Percentiles rank a stretch among this genome's conserved stretches.
Evolutionary conservation across 306 rosid species (phyloP).

Genomic region (Trifolium subterraneum): DNA sequence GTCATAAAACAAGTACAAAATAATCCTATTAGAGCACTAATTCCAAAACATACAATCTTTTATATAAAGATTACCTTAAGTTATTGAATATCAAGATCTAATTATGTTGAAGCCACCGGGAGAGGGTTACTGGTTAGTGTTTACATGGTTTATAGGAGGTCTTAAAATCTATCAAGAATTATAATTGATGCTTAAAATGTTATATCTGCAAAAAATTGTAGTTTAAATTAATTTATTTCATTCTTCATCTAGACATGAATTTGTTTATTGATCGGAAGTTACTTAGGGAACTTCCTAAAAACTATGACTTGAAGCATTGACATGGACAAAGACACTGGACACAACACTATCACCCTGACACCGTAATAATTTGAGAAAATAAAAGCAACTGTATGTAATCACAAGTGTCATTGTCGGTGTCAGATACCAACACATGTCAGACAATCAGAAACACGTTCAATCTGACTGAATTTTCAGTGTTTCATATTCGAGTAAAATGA

Average conservation of each 20-base stretch:
- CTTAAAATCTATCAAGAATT: constrained; percentile 8
- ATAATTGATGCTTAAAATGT: constrained; percentile 12
- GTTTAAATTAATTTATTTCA: constrained; percentile 19
- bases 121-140: background rate
- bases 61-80: constrained; percentile 2
- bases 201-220: background rate
- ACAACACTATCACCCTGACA: background rate
- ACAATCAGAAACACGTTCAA: background rate
- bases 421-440: background rate
- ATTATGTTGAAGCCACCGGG: constrained; percentile 5
- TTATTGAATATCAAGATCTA: constrained; percentile 19
- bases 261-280: background rate
- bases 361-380: background rate
- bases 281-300: background rate
- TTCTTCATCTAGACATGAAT: background rate
- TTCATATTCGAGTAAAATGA: background rate
- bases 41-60: background rate
- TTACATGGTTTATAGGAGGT: background rate
- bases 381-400: background rate
- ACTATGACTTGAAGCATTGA: background rate
- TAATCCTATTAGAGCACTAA: background rate
- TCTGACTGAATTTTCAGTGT: background rate
- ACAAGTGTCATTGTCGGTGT: background rate
- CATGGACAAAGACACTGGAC: background rate
- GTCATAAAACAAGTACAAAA: constrained; percentile 1